These are phyloP conservation scores for Paracamarosporium sp. DNA, from an alignment of 2,329 filamentous ascomycete genomes.

Conservation along the genomic window DNA sequence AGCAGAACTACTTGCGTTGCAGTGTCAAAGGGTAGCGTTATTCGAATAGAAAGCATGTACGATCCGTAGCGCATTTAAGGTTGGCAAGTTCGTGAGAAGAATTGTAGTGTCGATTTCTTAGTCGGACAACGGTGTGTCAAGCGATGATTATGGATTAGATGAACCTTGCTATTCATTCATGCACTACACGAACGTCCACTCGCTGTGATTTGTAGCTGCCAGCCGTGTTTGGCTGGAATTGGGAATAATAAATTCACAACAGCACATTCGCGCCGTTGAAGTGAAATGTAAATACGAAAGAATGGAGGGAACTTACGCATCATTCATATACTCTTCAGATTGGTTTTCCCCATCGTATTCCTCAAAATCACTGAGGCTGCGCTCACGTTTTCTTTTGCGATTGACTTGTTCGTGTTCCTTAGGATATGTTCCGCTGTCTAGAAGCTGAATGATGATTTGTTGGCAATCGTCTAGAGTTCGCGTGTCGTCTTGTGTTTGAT, in stretches of 20 bases:
- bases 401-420: conserved; percentile 37
- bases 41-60: not conserved
- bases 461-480: conserved; percentile 32
- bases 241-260: not conserved
- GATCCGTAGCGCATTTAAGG: too few species aligned
- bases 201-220: not conserved
- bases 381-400: conserved; percentile 41
- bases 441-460: conserved; percentile 32
- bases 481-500: conserved; percentile 28
- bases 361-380: conserved; percentile 30
- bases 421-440: conserved; percentile 42
- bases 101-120: not conserved
- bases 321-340: conserved; percentile 21
- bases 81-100: too few species aligned
- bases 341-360: conserved; percentile 20
- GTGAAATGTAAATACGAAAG: not conserved
- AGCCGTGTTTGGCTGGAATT: not conserved
- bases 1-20: not conserved
- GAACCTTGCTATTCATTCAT: not conserved
- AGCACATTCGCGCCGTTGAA: not conserved
- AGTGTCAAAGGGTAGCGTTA: too few species aligned
- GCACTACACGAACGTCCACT: not conserved
- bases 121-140: not conserved
- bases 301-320: conserved; percentile 35
- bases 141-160: not conserved